Evolutionary conservation across 2,329 filamentous ascomycete species (phyloP).

Genomic region (Davidsoniella australis): DNA sequence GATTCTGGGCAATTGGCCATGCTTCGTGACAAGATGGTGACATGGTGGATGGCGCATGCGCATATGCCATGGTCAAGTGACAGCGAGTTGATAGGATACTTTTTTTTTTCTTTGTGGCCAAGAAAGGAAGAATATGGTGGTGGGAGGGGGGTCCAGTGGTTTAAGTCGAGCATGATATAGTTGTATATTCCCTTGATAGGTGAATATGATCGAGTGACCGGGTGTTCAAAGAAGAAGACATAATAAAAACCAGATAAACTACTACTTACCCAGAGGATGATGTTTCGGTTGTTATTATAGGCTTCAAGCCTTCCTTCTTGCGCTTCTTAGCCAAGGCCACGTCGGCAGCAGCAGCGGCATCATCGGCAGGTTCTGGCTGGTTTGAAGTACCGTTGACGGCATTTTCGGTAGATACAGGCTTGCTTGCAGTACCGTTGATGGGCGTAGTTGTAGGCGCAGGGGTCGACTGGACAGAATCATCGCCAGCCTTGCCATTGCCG

Average conservation of each 20-base stretch:
- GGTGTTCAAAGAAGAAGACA: too few species aligned
- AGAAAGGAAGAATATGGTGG: too few species aligned
- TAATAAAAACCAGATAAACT: not conserved
- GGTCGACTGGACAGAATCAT: not conserved
- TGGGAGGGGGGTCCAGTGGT: too few species aligned
- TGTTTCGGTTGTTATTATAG: slow-evolving; percentile 4
- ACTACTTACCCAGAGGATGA: not conserved
- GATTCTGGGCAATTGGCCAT: too few species aligned
- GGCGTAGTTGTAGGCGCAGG: not conserved
- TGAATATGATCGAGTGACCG: too few species aligned
- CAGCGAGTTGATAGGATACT: too few species aligned
- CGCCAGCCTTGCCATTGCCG: not conserved
- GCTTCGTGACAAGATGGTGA: too few species aligned
- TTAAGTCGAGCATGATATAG: too few species aligned
- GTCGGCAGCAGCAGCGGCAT: slow-evolving; percentile 1
- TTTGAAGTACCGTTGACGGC: not conserved
- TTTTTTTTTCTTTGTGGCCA: too few species aligned
- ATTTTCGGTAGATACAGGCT: not conserved
- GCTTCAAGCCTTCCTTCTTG: slow-evolving; percentile 7
- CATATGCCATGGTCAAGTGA: not conserved
- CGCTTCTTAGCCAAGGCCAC: slow-evolving; percentile 4
- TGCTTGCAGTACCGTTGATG: not conserved
- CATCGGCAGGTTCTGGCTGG: not conserved
- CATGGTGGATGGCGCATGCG: not conserved
- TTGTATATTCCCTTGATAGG: too few species aligned